Percentiles rank a stretch among this genome's conserved stretches.
phyloP scores from a whole-genome alignment of 108 stramenopile species.

The Skeletonema menzelii region DNA sequence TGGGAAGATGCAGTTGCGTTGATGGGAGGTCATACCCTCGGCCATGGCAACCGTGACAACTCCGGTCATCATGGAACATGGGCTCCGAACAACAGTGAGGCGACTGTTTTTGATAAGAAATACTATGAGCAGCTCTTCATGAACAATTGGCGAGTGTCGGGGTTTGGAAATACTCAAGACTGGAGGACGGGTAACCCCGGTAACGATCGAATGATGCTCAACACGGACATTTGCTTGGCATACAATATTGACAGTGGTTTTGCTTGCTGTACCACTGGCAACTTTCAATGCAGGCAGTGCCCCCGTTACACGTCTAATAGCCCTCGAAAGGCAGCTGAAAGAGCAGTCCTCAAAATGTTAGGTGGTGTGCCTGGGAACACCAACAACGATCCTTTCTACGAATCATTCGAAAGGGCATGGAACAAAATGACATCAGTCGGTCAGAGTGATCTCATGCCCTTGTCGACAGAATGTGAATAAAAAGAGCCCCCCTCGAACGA shows the following conservation, averaged over 20 bases:
- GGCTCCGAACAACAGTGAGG: constrained; percentile 10
- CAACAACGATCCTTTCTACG: constrained; percentile 39
- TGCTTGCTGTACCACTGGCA: constrained; percentile 34
- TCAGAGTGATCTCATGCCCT: constrained; percentile 17
- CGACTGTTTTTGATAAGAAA: constrained; percentile 38
- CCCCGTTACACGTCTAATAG: constrained; percentile 1
- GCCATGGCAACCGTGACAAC: constrained; percentile 8
- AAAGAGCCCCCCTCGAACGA: background rate
- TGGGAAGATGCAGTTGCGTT: constrained; percentile 57
- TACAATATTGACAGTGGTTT: constrained; percentile 13
- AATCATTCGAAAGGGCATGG: constrained; percentile 29
- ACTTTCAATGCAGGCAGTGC: constrained; percentile 14
- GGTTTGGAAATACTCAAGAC: constrained; percentile 11
- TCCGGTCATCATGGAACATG: constrained; percentile 47
- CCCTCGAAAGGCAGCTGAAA: constrained; percentile 17
- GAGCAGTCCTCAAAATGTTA: constrained; percentile 28
- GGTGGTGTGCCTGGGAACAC: constrained; percentile 30
- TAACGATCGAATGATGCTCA: constrained; percentile 39
- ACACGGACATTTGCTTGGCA: constrained; percentile 31
- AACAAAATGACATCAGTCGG: constrained; percentile 40
- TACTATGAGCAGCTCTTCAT: constrained; percentile 37
- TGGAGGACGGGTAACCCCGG: constrained; percentile 18
- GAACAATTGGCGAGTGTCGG: constrained; percentile 28
- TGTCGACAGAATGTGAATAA: background rate
- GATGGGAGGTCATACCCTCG: constrained; percentile 47